phyloP scores from a whole-genome alignment of 768 basidiomycete species.

The Lanmaoa pseudosensibilis region DNA sequence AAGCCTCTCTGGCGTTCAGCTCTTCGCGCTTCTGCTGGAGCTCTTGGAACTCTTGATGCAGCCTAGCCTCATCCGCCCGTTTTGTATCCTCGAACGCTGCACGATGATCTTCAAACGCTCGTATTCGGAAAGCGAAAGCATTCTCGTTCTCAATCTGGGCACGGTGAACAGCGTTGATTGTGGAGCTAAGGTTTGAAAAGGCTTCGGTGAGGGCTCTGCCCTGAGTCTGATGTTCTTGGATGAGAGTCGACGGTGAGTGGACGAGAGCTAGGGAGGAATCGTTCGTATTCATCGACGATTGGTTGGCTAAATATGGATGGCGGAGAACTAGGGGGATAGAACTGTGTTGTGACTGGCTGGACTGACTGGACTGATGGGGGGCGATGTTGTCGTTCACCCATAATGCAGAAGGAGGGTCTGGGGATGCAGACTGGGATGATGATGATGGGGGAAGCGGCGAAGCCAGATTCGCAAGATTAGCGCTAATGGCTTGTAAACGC shows the following conservation, averaged over 20 bases:
- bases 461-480: conserved; percentile 12
- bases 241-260: neutral
- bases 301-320: conserved; percentile 12
- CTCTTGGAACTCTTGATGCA: conserved; percentile 23
- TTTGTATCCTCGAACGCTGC: conserved; percentile 23
- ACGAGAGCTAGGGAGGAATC: neutral
- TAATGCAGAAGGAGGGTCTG: neutral
- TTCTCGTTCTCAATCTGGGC: conserved; percentile 19
- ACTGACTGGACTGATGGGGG: neutral
- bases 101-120: conserved; percentile 19
- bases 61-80: conserved; percentile 15
- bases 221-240: conserved; percentile 13
- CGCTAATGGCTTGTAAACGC: conserved; percentile 16
- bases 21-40: conserved; percentile 20
- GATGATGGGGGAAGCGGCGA: conserved; percentile 1
- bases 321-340: neutral
- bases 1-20: conserved; percentile 18
- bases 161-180: conserved; percentile 6
- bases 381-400: neutral
- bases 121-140: conserved; percentile 10
- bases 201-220: conserved; percentile 10
- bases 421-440: conserved; percentile 12
- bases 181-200: conserved; percentile 10
- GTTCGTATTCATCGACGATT: neutral
- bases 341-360: neutral